Evolutionary conservation across 169 alveolate genomes (phyloP).

Genomic region (Eimeria maxima): DNA sequence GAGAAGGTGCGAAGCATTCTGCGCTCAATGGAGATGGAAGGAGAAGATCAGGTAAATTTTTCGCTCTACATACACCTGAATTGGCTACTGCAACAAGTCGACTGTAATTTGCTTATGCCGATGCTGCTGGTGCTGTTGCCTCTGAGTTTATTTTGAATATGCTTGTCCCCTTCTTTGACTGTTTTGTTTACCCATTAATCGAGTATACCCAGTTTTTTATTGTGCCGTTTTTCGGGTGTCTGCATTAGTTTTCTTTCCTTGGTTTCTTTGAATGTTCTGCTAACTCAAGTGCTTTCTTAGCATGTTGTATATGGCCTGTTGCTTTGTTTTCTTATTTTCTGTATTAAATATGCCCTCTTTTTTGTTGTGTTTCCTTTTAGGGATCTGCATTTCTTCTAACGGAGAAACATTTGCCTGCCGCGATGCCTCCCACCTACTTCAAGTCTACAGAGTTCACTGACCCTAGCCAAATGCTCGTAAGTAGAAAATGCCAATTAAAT

Average conservation of each 20-base stretch:
- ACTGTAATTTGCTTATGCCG: conserved; percentile 86
- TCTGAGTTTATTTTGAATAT: background rate
- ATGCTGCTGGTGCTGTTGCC: background rate
- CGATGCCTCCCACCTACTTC: conserved; percentile 97
- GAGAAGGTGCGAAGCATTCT: conserved; percentile 92
- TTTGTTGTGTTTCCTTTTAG: background rate
- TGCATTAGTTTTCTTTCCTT: background rate
- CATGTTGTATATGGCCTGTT: background rate
- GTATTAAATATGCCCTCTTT: conserved; percentile 8
- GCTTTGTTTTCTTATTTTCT: background rate
- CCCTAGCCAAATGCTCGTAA: conserved; percentile 87
- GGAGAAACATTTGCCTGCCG: conserved; percentile 85
- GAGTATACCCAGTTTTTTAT: background rate
- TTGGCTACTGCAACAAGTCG: conserved; percentile 83
- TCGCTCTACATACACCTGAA: background rate
- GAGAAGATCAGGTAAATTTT: conserved; percentile 70
- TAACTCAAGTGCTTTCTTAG: conserved; percentile 88
- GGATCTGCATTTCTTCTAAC: conserved; percentile 92
- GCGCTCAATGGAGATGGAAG: conserved; percentile 85
- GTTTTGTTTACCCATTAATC: background rate
- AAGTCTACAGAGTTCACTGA: conserved; percentile 96
- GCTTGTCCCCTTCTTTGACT: background rate
- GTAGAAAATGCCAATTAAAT: background rate
- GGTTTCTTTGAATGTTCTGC: background rate
- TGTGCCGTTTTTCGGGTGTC: background rate